Base-by-base conservation (phyloP, 1,284 basidiomycete species). In the Fomes fomentarius region DNA sequence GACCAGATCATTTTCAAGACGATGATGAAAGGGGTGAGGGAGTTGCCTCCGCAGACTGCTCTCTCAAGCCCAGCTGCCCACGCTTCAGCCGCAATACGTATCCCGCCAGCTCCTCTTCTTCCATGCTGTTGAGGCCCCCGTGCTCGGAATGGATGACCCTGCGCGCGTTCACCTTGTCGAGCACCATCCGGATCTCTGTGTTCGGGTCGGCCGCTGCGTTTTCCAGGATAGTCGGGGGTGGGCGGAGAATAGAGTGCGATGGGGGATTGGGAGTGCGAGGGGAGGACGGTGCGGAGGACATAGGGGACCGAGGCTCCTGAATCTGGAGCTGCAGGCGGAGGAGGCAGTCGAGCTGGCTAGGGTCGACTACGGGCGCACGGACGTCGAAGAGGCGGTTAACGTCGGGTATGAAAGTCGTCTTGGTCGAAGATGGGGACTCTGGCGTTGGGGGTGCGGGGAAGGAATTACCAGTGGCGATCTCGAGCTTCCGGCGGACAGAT, bases 81-180 rank as follows among this genome's bases (percentile, higher is more conserved):
- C 60, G 53, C 47, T 59, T 56, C 33, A 75, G 56, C 41, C 70
- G 59, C 47, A 70, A 61, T 19, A 67, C 62, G 33, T 65, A 66
- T 19, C 74, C 73, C 14, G 54, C 67, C 9, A 71, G 55, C n/a
- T 62, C 65, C 60, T 76, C 74, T 63, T 71, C 68, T 60, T 73
- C 71, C 15, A 76, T 63, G 54, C 65, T 70, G 52, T 73, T 69
- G 43, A 72, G 54, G 38, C 69, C 74, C 47, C 67, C 68, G 55
- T 74, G 70, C 54, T 76, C 74, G 24, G 68, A 58, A 48, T 74
- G 71, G 37, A 76, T 74, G 50, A 75, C 67, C 47, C 71, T 60
- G 14, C 74, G 67, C 43, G 73, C 73, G 52, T 74, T 74, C 52
- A 76, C 70, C 60, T 73, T 72, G 41, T 70, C 66, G 24, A 75